These are phyloP conservation scores for Hamamelis virginiana DNA, from an alignment of 164 flowering plant species.

Conservation along the genomic window DNA sequence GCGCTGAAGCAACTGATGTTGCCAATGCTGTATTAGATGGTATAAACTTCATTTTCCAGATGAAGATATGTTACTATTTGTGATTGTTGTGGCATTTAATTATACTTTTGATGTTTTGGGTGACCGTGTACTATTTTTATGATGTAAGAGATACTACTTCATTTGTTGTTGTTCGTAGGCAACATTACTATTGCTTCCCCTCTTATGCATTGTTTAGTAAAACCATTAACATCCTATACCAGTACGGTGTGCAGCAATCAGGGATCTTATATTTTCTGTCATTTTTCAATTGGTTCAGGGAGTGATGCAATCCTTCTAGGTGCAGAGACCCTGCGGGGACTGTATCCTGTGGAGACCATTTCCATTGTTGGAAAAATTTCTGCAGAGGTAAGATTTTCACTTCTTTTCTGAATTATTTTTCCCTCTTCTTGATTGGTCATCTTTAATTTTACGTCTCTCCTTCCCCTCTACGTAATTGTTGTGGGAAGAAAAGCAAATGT, in stretches of 20 bases:
- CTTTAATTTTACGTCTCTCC: too few species aligned
- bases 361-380: constrained; percentile 73
- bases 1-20: constrained; percentile 86
- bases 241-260: neutral
- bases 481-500: too few species aligned
- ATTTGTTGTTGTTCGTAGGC: neutral
- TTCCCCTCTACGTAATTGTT: too few species aligned
- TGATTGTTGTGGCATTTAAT: too few species aligned
- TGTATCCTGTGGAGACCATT: constrained; percentile 74
- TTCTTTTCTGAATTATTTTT: neutral
- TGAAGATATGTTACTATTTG: neutral
- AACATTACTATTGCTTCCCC: neutral
- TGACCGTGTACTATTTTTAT: too few species aligned
- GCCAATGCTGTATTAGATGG: constrained; percentile 82
- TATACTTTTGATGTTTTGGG: too few species aligned
- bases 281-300: constrained; percentile 38
- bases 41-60: constrained; percentile 17
- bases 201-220: neutral
- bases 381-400: constrained; percentile 48
- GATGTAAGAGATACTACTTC: neutral
- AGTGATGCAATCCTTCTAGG: constrained; percentile 83
- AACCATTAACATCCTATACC: neutral
- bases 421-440: too few species aligned
- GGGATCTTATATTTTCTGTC: neutral
- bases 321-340: constrained; percentile 75